Evolutionary conservation across 345 rosid species (phyloP), one percentile per base, ranked within the genome.

Genomic region (Cardiospermum halicacabum): DNA sequence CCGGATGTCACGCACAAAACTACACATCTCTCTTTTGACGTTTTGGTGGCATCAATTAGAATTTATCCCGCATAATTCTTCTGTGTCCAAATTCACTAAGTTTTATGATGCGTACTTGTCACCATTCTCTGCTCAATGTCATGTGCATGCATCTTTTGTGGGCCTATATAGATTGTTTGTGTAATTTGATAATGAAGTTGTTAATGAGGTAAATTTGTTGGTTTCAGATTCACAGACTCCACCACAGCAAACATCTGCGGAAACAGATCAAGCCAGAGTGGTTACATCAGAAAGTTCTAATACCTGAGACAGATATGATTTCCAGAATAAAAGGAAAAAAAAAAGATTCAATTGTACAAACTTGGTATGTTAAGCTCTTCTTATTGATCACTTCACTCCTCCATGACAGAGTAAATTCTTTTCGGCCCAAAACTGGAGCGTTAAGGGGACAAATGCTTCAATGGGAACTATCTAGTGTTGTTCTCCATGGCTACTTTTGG

Each of bases 151-250:
- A n/a, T n/a, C n/a, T n/a, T n/a, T n/a, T n/a, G n/a, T n/a, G n/a
- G n/a, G n/a, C n/a, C n/a, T n/a, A n/a, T n/a, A n/a, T n/a, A n/a
- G 49, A 43, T 16, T 43, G 7, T 43, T 9, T 43, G n/a, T n/a
- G n/a, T n/a, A 18, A 40, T 19, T 32, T 28, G 4, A 16, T 3
- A 59, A 18, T 2, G 13, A 56, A 58, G 36, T 58, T 55, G 24
- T 42, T 58, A 47, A 54, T 65, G 28, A 11, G 12, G 6, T 27
- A 15, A 26, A 27, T 4, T 42, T 39, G 13, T 22, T 76, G 64
- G 26, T 43, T 22, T 21, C 76, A 88, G 95, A 85, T 69, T 74
- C 87, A 50, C 78, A 75, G 71, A 66, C 71, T 64, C 71, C 82
- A 60, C 71, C 82, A 60, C 82, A 69, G 59, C 80, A 77, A 45